Conservation (phyloP, 202 grass and related monocot genomes). For the Carex sylvatica region DNA sequence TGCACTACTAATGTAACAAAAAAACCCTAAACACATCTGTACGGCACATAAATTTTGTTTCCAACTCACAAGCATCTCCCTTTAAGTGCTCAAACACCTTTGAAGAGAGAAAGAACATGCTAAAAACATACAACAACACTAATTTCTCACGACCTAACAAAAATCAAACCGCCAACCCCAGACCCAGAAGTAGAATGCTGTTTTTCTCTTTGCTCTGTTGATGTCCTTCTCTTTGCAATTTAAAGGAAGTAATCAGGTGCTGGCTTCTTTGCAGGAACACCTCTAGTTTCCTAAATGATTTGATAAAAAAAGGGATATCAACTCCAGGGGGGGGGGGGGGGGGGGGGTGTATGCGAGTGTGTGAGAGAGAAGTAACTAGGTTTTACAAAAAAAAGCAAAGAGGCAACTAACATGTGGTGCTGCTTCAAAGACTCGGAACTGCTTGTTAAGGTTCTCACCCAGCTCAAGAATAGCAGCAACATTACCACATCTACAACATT, state of each 20-base stretch:
- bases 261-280: constrained; percentile 87
- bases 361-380: neutral
- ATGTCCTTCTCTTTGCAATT: neutral
- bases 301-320: constrained; percentile 14
- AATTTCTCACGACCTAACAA: constrained; percentile 4
- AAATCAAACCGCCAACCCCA: constrained; percentile 4
- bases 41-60: constrained; percentile 1
- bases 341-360: neutral
- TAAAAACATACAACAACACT: constrained; percentile 19
- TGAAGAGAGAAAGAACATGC: neutral
- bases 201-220: neutral
- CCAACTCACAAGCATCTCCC: neutral
- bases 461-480: constrained; percentile 97
- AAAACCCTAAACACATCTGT: constrained; percentile 12
- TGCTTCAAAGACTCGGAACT: constrained; percentile 94
- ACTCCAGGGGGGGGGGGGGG: neutral
- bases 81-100: constrained; percentile 14
- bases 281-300: constrained; percentile 76
- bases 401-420: constrained; percentile 81
- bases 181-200: neutral
- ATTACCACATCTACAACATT: constrained; percentile 84
- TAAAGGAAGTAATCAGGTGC: constrained; percentile 94
- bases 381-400: neutral
- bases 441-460: constrained; percentile 84
- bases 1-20: neutral